Evolutionary conservation across 2,329 filamentous ascomycete genomes (phyloP).

Genomic region (Hypoxylon rubiginosum): DNA sequence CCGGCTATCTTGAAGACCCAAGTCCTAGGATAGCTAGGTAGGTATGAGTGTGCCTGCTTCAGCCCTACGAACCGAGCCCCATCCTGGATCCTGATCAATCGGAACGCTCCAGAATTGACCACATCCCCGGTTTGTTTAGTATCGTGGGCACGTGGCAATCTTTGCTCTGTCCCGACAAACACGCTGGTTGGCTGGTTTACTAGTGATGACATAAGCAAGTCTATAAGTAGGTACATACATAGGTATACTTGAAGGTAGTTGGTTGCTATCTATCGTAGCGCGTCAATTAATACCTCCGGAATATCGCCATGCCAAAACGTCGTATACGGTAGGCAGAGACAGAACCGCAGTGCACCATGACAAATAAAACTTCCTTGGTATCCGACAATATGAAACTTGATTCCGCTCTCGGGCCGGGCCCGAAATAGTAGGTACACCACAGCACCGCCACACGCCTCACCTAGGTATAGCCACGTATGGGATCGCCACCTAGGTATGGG

Average conservation of each 20-base stretch:
- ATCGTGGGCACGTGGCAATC: not conserved
- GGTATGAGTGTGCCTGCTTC: slow-evolving; percentile 11
- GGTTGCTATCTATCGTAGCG: not conserved
- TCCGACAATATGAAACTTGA: not conserved
- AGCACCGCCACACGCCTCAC: slow-evolving; percentile 19
- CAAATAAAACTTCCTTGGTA: not conserved
- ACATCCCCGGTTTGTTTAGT: not conserved
- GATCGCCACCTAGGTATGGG: not conserved
- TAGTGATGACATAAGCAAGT: not conserved
- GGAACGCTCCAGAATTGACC: slow-evolving; percentile 1
- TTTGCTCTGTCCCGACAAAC: not conserved
- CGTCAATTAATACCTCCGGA: slow-evolving; percentile 1
- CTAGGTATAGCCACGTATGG: slow-evolving; percentile 16
- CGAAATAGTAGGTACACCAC: not conserved
- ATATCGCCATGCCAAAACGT: slow-evolving; percentile 1
- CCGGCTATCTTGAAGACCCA: not conserved
- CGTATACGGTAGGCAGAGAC: not conserved
- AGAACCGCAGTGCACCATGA: slow-evolving; percentile 21
- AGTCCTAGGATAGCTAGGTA: slow-evolving; percentile 3
- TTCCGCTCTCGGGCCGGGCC: not conserved
- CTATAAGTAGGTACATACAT: not conserved
- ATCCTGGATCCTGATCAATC: slow-evolving; percentile 19
- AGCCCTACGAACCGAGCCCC: slow-evolving; percentile 32
- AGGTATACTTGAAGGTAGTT: too few relatives aligned
- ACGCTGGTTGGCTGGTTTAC: not conserved